Evolutionary conservation across 2,329 filamentous ascomycete genomes (phyloP).

Genomic region (Diaporthe eres): DNA sequence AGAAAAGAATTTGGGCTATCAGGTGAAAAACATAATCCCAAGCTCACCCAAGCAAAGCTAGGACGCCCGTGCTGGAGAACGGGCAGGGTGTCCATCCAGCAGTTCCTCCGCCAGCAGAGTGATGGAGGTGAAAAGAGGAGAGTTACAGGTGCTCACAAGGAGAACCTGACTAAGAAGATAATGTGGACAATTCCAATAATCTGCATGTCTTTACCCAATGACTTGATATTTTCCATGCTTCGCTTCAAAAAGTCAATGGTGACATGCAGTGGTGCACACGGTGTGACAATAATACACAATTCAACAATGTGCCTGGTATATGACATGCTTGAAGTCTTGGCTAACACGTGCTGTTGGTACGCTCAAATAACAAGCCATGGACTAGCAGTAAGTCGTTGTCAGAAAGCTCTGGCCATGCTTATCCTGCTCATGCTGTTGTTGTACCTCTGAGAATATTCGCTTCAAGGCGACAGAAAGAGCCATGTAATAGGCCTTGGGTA

Average conservation of each 20-base stretch:
- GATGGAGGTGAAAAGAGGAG: not conserved
- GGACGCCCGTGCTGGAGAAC: not conserved
- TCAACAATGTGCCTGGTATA: not conserved
- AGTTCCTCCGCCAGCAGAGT: not conserved
- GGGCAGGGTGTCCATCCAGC: not conserved
- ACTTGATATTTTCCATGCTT: not conserved
- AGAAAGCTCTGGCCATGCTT: not conserved
- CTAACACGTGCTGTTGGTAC: not conserved
- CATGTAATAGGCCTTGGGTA: not conserved
- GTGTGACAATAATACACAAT: not conserved
- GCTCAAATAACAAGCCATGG: not conserved
- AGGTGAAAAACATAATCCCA: not conserved
- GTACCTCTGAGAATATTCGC: not conserved
- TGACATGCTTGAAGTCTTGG: not conserved
- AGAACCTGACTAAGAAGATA: slow-evolving; percentile 4
- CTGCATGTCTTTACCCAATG: slow-evolving; percentile 1
- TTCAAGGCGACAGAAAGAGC: slow-evolving; percentile 12
- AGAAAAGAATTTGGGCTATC: not conserved
- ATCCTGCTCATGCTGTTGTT: not conserved
- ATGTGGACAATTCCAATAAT: slow-evolving; percentile 12
- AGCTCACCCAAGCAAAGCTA: not conserved
- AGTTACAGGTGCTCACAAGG: not conserved
- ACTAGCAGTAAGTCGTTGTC: not conserved
- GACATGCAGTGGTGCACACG: not conserved
- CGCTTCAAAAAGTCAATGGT: not conserved